phyloP scores from a whole-genome alignment of 768 basidiomycete species.

The Mycena metata region DNA sequence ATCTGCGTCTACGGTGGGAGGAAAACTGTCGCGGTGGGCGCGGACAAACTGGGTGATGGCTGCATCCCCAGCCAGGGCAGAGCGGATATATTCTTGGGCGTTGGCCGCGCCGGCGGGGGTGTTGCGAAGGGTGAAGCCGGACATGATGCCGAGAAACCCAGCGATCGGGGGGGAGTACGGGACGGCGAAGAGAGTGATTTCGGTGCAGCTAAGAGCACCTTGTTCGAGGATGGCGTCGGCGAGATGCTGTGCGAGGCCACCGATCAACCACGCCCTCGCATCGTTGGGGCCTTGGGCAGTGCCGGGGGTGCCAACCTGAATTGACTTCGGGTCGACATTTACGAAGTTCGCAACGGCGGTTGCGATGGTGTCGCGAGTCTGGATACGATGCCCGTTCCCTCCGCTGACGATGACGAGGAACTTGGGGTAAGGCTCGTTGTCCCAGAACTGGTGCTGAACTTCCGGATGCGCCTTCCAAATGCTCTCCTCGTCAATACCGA shows the following conservation, averaged over 20 bases:
- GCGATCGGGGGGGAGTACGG: not conserved
- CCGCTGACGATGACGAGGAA: conserved; percentile 1
- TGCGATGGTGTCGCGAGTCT: not conserved
- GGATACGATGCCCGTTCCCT: not conserved
- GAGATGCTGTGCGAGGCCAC: not conserved
- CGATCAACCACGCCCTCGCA: not conserved
- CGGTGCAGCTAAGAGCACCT: not conserved
- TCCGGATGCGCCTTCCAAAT: not conserved
- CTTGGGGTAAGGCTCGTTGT: not conserved
- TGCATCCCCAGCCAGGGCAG: not conserved
- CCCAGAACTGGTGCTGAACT: not conserved
- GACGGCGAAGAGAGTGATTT: not conserved
- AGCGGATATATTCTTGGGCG: not conserved
- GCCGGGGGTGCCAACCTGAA: not conserved
- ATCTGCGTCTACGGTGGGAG: not conserved
- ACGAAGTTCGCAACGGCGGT: not conserved
- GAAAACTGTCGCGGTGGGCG: conserved; percentile 8
- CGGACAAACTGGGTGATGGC: not conserved
- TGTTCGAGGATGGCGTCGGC: not conserved
- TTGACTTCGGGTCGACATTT: not conserved
- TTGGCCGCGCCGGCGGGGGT: not conserved
- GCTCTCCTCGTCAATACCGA: not conserved
- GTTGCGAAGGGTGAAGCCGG: conserved; percentile 5
- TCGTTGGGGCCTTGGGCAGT: not conserved
- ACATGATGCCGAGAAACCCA: not conserved